Evolutionary conservation across 2,329 filamentous ascomycete genomes (phyloP).

Genomic region (Aureobasidium subglaciale): DNA sequence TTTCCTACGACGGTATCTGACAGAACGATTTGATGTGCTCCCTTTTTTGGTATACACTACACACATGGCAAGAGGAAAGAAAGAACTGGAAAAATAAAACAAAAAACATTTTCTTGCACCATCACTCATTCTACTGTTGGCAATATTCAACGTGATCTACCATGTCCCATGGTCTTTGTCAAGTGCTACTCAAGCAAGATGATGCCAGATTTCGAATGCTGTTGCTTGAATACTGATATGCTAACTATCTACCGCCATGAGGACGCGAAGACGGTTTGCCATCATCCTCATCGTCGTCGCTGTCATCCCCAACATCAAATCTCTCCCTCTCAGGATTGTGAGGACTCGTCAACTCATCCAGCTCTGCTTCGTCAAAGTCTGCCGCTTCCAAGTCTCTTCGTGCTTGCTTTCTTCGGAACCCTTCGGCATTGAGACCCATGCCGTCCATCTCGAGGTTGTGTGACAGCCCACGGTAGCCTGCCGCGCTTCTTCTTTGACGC

Average conservation of each 20-base stretch:
- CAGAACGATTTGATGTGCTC: constrained; percentile 16
- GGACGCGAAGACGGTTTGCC: not conserved
- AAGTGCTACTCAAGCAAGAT: too few relatives aligned
- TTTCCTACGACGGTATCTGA: constrained; percentile 32
- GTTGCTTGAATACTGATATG: not conserved
- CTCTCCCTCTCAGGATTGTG: constrained; percentile 24
- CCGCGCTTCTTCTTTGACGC: constrained; percentile 44
- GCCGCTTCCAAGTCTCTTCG: constrained; percentile 51
- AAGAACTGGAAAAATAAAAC: too few relatives aligned
- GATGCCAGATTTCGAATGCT: too few relatives aligned
- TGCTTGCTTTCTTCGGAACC: constrained; percentile 32
- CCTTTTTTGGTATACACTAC: too few relatives aligned
- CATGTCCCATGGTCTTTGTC: not conserved
- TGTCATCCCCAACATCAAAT: constrained; percentile 17
- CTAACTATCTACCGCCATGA: not conserved
- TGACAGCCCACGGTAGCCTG: constrained; percentile 40
- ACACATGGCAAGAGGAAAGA: not conserved
- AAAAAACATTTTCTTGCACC: not conserved
- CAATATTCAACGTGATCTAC: too few relatives aligned
- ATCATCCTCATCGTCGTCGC: constrained; percentile 7
- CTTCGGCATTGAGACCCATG: constrained; percentile 39
- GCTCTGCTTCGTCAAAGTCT: constrained; percentile 55
- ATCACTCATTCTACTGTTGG: not conserved
- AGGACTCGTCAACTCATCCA: constrained; percentile 45
- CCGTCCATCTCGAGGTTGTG: constrained; percentile 35